phyloP scores from a whole-genome alignment of 352 stramenopile species.

The Chrysophaeum taylorii region DNA sequence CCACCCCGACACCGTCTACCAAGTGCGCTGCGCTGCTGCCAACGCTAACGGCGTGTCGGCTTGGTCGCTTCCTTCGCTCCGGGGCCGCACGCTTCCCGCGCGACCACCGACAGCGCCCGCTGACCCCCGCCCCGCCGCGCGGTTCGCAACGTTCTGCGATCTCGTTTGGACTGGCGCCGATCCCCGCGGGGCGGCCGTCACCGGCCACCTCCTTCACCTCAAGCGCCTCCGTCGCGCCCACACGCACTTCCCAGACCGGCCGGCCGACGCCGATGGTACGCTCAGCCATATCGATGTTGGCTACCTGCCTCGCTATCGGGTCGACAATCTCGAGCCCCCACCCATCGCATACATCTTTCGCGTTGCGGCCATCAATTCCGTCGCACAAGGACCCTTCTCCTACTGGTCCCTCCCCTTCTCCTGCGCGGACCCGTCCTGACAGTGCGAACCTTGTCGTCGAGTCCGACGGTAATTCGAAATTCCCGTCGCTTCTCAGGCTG shows the following conservation, averaged over 20 bases:
- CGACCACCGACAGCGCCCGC: not conserved
- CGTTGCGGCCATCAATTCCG: not conserved
- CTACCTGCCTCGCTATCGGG: not conserved
- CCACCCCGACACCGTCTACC: not conserved
- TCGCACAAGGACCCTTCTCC: not conserved
- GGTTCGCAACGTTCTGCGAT: not conserved
- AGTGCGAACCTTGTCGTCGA: no score
- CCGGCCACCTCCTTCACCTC: not conserved
- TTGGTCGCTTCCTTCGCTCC: constrained; percentile 9
- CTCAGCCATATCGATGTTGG: not conserved
- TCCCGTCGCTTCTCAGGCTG: no score
- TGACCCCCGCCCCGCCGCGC: not conserved
- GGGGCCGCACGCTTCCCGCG: not conserved
- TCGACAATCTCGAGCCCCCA: not conserved
- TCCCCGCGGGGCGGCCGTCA: not conserved
- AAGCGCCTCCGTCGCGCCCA: not conserved
- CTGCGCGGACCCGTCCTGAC: no score
- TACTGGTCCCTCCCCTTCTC: not conserved
- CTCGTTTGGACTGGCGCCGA: not conserved
- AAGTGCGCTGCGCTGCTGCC: not conserved
- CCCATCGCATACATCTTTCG: not conserved
- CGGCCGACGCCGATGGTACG: not conserved
- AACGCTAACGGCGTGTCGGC: not conserved
- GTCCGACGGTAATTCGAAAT: no score
- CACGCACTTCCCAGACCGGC: not conserved